Conservation (phyloP, 164 flowering plant genomes). For the Chimonanthus salicifolius region DNA sequence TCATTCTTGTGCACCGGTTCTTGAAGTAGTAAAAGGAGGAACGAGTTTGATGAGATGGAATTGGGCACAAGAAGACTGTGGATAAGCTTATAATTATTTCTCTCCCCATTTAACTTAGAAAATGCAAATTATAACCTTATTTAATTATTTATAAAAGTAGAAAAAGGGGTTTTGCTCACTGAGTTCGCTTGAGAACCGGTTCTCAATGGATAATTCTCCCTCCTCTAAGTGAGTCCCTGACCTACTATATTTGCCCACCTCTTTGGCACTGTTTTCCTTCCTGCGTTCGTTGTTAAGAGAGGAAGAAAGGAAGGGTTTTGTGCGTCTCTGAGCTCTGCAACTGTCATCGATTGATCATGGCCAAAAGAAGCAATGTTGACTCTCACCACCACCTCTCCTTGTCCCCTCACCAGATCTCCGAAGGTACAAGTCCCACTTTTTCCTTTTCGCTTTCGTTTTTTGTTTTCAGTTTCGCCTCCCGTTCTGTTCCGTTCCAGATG, state of each 20-base stretch:
- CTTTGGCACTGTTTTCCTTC: neutral
- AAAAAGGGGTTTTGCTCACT: no score
- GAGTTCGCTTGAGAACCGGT: no score
- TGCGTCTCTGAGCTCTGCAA: neutral
- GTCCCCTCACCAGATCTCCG: conserved; percentile 43
- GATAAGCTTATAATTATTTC: no score
- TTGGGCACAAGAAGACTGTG: no score
- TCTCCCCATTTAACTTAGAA: no score
- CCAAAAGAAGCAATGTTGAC: conserved; percentile 24
- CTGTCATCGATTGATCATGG: conserved; percentile 23
- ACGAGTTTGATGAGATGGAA: no score
- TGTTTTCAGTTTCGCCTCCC: no score
- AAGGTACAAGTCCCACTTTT: conserved; percentile 29
- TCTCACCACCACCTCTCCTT: conserved; percentile 27
- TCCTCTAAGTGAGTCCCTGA: neutral
- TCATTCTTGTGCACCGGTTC: no score
- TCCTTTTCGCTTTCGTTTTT: neutral
- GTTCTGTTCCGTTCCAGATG: no score
- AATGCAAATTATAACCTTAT: no score
- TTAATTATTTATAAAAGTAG: no score
- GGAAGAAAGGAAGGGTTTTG: conserved; percentile 1
- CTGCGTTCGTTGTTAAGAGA: neutral
- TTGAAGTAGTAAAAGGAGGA: no score
- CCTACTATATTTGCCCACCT: neutral
- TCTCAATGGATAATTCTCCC: neutral